A percentile compares a stretch with the other conserved stretches of the same genome.
phyloP scores from a whole-genome alignment of 2,329 filamentous ascomycete species.

The Amauroascus verrucosus region DNA sequence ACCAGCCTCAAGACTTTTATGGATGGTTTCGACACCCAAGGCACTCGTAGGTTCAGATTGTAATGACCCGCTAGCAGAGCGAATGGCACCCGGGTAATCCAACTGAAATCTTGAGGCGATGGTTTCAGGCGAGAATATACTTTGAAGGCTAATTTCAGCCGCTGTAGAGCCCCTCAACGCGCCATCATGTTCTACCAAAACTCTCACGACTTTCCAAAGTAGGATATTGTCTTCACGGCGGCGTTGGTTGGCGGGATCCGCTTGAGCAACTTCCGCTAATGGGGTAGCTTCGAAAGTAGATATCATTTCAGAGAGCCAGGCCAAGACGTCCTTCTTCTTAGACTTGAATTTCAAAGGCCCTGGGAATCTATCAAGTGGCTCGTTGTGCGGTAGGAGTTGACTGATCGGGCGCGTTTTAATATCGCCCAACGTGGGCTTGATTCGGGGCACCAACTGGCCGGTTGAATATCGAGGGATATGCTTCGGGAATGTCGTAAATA shows the following conservation, averaged over 20 bases:
- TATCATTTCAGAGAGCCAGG: slow-evolving; percentile 72
- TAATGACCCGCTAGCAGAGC: background rate
- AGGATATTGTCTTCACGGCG: slow-evolving; percentile 63
- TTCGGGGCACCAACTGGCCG: slow-evolving; percentile 60
- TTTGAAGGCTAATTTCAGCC: slow-evolving; percentile 64
- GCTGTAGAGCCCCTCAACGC: slow-evolving; percentile 60
- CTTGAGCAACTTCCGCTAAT: slow-evolving; percentile 39
- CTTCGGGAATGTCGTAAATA: slow-evolving; percentile 79
- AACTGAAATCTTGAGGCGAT: background rate
- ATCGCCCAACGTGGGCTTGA: slow-evolving; percentile 72
- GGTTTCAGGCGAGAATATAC: slow-evolving; percentile 50
- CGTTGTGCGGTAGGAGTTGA: slow-evolving; percentile 59
- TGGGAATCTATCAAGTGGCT: slow-evolving; percentile 70
- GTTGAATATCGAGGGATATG: slow-evolving; percentile 77
- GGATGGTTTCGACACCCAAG: slow-evolving; percentile 12
- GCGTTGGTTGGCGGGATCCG: slow-evolving; percentile 47
- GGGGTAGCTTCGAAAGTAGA: slow-evolving; percentile 54
- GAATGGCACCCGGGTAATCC: background rate
- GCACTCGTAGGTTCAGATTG: slow-evolving; percentile 11
- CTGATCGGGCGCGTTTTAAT: slow-evolving; percentile 68
- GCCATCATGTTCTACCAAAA: slow-evolving; percentile 82
- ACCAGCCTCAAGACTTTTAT: slow-evolving; percentile 54
- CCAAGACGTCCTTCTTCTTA: slow-evolving; percentile 86
- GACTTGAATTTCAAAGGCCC: slow-evolving; percentile 79
- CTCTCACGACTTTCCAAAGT: slow-evolving; percentile 73